A percentile compares a stretch with the other conserved stretches of the same genome.
Conservation (phyloP, 306 rosid species). For the Pterocarpus santalinus region DNA sequence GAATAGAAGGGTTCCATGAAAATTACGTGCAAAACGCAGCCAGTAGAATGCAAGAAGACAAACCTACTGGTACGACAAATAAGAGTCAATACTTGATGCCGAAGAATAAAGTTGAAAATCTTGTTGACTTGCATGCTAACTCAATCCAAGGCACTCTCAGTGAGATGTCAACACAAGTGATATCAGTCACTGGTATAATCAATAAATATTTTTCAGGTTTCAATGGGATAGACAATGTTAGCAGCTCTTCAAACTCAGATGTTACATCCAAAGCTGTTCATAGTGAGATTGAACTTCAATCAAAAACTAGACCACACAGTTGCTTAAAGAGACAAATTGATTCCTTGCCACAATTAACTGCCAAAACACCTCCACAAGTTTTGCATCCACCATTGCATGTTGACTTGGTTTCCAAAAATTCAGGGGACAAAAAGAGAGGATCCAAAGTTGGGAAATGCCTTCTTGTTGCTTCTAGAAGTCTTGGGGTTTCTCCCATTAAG, state of each 20-base stretch:
- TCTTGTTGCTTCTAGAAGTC: constrained; percentile 65
- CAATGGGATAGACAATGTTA: constrained; percentile 45
- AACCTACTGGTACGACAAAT: not conserved
- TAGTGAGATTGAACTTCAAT: constrained; percentile 48
- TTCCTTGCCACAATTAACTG: constrained; percentile 43
- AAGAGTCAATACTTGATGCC: constrained; percentile 32
- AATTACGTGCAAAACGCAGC: constrained; percentile 38
- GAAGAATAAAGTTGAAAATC: constrained; percentile 47
- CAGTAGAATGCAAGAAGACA: constrained; percentile 39
- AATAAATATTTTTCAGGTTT: constrained; percentile 59
- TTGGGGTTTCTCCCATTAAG: constrained; percentile 59
- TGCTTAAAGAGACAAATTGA: constrained; percentile 41
- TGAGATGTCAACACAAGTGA: constrained; percentile 65
- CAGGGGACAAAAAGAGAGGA: constrained; percentile 35
- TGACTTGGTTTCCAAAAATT: constrained; percentile 41
- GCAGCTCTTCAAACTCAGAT: constrained; percentile 56
- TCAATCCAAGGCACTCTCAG: constrained; percentile 52
- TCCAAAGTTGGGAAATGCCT: constrained; percentile 65
- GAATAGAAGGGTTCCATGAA: constrained; percentile 39
- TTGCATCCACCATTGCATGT: constrained; percentile 8
- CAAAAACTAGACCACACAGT: constrained; percentile 30
- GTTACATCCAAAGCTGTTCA: constrained; percentile 55
- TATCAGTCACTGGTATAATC: constrained; percentile 74
- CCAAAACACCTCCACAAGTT: constrained; percentile 51
- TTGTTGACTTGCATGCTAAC: constrained; percentile 41